Evolutionary conservation across 352 stramenopile genomes (phyloP).

Genomic region (Pythium apleroticum): DNA sequence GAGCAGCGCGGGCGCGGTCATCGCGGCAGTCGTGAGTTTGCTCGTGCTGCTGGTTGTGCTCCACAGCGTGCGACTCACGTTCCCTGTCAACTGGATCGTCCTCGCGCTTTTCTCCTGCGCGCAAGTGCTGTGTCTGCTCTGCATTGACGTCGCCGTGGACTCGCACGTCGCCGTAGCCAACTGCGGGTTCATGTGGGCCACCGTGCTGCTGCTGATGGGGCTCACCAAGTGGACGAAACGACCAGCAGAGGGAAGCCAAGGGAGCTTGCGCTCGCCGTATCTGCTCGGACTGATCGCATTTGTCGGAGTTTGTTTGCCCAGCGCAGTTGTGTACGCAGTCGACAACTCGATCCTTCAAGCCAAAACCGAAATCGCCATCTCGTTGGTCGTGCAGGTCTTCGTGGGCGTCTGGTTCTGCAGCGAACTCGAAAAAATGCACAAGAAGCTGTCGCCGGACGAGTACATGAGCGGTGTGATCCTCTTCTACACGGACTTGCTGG

Average conservation of each 20-base stretch:
- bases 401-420: conserved; percentile 29
- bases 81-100: conserved; percentile 27
- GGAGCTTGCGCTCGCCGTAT: neutral
- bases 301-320: neutral
- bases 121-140: conserved; percentile 17
- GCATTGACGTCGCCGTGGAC: conserved; percentile 22
- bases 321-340: neutral
- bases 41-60: conserved; percentile 21
- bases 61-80: conserved; percentile 17
- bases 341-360: neutral
- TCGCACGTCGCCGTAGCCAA: conserved; percentile 25
- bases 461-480: conserved; percentile 39
- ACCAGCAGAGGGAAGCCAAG: neutral
- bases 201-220: conserved; percentile 24
- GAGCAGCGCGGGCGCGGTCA: neutral
- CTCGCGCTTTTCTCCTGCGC: conserved; percentile 26
- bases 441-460: conserved; percentile 31
- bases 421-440: conserved; percentile 23
- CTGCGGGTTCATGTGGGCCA: conserved; percentile 27
- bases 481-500: conserved; percentile 51
- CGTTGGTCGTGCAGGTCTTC: conserved; percentile 22
- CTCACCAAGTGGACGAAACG: conserved; percentile 15
- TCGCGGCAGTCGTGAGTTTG: conserved; percentile 1
- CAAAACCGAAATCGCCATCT: neutral
- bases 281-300: neutral